Base-by-base conservation (phyloP, 1,284 basidiomycete genomes). In the Gymnopus androsaceus region DNA sequence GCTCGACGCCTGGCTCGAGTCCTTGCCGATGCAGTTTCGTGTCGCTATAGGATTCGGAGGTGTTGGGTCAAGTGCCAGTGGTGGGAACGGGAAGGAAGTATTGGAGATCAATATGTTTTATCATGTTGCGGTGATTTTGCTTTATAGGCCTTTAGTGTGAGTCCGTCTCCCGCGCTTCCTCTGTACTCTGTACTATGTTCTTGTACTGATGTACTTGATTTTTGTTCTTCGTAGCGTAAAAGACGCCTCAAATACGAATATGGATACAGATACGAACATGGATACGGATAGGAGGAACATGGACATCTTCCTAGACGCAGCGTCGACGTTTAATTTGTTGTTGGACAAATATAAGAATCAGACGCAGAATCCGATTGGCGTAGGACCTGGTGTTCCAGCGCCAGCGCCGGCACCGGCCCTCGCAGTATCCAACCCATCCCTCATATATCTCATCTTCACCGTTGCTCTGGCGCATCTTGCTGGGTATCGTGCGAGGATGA, bases 61-160 rank as follows among this genome's bases (percentile, higher is more conserved):
- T 14, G 37, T 27, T 40, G 48, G 48, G 21, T 19, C 27, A 37
- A 9, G n/a, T n/a, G n/a, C 19, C 14, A 36, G 48, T 27, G 19
- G 37, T 14, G 34, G 23, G 48, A 40, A 9, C n/a, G n/a, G n/a
- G 36, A 49, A 36, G 8, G 56, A 61, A 11, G 60, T 66, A 21
- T 37, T 66, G 47, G 64, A 66, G 47, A 54, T 66, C 23, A 64
- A 66, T 31, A 64, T 66, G 64, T 59, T 61, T 25, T 64, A 66
- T 51, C 63, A 66, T 45, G 60, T 64, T 34, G 64, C 64, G 12
- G 57, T 64, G 19, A 64, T 66, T 23, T 47, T 66, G 45, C 58
- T 66, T 6, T 63, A 66, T 44, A 60, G 63, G 23, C 64, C 64
- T 33, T 64, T 66, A n/a, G n/a, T n/a, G 64, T 66, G 52, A 58